Evolutionary conservation across 2,329 filamentous ascomycete genomes (phyloP), one percentile per base, ranked within the genome.

Genomic region (Xylariaceae sp.): DNA sequence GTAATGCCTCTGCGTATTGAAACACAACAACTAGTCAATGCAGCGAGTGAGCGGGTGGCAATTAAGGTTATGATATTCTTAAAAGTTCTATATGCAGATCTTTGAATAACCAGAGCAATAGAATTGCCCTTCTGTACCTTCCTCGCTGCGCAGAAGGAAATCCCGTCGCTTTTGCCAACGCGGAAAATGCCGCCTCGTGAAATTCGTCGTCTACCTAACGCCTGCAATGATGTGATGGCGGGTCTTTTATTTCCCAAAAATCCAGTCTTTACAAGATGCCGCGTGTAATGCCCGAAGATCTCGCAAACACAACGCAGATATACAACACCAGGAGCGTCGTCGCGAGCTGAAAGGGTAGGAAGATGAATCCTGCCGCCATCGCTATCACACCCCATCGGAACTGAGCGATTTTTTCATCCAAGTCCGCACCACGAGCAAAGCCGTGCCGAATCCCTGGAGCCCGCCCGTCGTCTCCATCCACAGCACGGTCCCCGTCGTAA

Each of bases 301-400:
- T 67, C 46, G 67, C 65, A 57, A 72, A 66, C 53, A 67, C 58
- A 45, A 63, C 63, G 54, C 64, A 66, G 54, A 69, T 69, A 64
- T 71, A 72, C 67, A 71, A 58, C 58, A 71, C 66, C 41, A 73
- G 62, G 47, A 71, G 47, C 47, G 66, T 66, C 43, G 60, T 64
- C 40, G 68, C 70, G 34, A 72, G 62, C 59, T 71, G 64, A 9
- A 58, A 37, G 5, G 70, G 70, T n/a, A 73, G 60, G 48, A 72
- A 62, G 47, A 72, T 70, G 50, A 72, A 68, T 26, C 65, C 65
- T 31, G 53, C 60, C 19, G 66, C 64, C 53, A 67, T 61, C 39
- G 63, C 66, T 54, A 69, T 59, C 39, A 70, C 53, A n/a, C 62
- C 65, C 65, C 66, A 68, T 28, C 67, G 70, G 50, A 72, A 69